Evolutionary conservation across 2,329 filamentous ascomycete genomes (phyloP).

Genomic region (Cladosporium austrohemisphaericum): DNA sequence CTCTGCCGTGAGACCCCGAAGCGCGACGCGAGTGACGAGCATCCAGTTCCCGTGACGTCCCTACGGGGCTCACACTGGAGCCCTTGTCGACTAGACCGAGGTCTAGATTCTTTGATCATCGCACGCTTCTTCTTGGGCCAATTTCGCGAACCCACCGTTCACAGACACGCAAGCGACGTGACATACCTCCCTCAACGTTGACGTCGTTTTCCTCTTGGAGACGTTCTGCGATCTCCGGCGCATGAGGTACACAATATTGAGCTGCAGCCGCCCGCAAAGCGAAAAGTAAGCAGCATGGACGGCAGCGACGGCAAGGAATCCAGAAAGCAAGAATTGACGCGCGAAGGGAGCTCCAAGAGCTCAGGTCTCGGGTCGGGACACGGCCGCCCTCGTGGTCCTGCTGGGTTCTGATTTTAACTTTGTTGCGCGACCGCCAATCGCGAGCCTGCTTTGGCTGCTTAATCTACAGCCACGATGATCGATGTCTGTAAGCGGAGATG

Average conservation of each 20-base stretch:
- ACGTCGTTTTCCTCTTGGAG: background rate
- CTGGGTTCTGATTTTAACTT: background rate
- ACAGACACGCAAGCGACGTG: background rate
- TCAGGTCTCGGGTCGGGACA: slow-evolving; percentile 5
- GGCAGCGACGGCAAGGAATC: no score
- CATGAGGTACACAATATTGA: slow-evolving; percentile 3
- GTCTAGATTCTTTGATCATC: slow-evolving; percentile 4
- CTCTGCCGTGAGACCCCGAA: background rate
- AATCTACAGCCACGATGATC: background rate
- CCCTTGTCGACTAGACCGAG: background rate
- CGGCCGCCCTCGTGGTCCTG: slow-evolving; percentile 6
- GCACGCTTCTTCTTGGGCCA: background rate
- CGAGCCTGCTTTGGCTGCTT: background rate
- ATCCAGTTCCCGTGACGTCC: no score
- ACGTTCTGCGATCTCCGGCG: background rate
- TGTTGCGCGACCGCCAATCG: background rate
- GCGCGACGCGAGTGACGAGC: background rate
- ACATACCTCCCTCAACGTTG: slow-evolving; percentile 3
- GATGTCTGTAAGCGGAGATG: background rate
- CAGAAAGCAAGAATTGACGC: no score
- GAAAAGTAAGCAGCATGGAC: no score
- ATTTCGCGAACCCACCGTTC: background rate
- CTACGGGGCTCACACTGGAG: no score
- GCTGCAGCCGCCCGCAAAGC: background rate
- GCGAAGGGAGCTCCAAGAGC: no score